Conservation (phyloP, 31 red algal species). For the Porphyra umbilicalis region DNA sequence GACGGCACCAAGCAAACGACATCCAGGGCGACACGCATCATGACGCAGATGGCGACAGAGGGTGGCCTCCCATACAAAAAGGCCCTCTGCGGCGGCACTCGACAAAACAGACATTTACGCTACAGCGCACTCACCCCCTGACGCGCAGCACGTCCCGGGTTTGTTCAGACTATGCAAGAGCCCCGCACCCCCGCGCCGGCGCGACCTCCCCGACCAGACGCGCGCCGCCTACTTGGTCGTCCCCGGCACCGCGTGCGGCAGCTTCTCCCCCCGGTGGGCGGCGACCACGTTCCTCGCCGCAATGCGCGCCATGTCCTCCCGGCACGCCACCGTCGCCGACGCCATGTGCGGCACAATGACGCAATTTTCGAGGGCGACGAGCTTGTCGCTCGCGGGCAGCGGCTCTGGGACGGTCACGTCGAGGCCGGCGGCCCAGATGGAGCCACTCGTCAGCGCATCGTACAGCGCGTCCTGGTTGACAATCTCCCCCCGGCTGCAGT, state of each 20-base stretch:
- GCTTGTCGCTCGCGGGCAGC: conserved; percentile 44
- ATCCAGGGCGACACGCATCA: too few species aligned
- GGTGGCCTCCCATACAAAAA: too few species aligned
- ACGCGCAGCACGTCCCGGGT: neutral
- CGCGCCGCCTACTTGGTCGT: neutral
- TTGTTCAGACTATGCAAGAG: neutral
- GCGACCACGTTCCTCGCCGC: conserved; percentile 59
- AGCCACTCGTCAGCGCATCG: conserved; percentile 45
- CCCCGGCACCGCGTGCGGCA: conserved; percentile 45
- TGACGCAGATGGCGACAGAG: too few species aligned
- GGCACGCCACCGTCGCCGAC: conserved; percentile 48
- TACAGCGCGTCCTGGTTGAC: conserved; percentile 80
- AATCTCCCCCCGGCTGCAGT: conserved; percentile 78
- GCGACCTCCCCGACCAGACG: neutral
- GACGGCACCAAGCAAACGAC: too few species aligned
- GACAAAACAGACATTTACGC: too few species aligned
- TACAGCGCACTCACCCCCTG: too few species aligned
- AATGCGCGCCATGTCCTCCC: conserved; percentile 70
- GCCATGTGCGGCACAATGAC: conserved; percentile 89
- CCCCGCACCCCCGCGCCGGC: neutral
- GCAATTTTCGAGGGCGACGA: conserved; percentile 52
- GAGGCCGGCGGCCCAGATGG: conserved; percentile 60
- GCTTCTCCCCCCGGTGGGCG: conserved; percentile 36
- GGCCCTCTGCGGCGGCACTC: too few species aligned
- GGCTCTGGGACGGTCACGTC: conserved; percentile 91